Conservation (phyloP, 1,139 yeast genomes). For the Yamadazyma triangularis region DNA sequence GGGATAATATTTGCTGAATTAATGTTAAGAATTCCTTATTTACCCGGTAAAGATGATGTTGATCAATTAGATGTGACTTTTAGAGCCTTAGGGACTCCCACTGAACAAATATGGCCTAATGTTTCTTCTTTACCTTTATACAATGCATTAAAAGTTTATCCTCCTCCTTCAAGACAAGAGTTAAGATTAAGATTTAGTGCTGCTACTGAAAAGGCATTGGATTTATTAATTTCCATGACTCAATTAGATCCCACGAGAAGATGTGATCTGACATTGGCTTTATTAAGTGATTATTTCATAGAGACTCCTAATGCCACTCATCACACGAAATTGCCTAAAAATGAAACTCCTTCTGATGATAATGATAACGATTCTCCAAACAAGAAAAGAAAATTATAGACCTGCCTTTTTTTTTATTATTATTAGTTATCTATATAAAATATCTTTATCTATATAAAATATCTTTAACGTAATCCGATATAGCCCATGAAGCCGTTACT, state of each 20-base stretch:
- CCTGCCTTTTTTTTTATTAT: too few relatives aligned
- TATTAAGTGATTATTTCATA: constrained; percentile 62
- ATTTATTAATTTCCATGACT: constrained; percentile 69
- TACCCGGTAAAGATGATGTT: constrained; percentile 87
- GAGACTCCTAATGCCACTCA: constrained; percentile 77
- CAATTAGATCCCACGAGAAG: constrained; percentile 75
- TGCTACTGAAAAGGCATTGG: constrained; percentile 83
- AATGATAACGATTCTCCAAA: too few relatives aligned
- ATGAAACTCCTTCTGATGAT: constrained; percentile 11
- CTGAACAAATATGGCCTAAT: constrained; percentile 89
- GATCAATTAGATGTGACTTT: constrained; percentile 91
- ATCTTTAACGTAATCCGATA: constrained; percentile 65
- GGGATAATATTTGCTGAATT: constrained; percentile 96
- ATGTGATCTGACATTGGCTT: constrained; percentile 61
- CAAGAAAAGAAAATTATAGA: constrained; percentile 1
- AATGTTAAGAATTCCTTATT: constrained; percentile 90
- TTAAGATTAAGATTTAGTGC: constrained; percentile 83
- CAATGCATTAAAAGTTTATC: constrained; percentile 66
- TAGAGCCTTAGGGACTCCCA: constrained; percentile 93
- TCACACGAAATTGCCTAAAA: constrained; percentile 64
- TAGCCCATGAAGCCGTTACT: constrained; percentile 74
- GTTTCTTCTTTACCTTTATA: constrained; percentile 76
- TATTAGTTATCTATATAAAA: neutral
- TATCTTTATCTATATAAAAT: constrained; percentile 14
- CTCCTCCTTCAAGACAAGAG: constrained; percentile 81